Conservation (phyloP, 2,329 filamentous ascomycete genomes). For the Penicillium sp. region DNA sequence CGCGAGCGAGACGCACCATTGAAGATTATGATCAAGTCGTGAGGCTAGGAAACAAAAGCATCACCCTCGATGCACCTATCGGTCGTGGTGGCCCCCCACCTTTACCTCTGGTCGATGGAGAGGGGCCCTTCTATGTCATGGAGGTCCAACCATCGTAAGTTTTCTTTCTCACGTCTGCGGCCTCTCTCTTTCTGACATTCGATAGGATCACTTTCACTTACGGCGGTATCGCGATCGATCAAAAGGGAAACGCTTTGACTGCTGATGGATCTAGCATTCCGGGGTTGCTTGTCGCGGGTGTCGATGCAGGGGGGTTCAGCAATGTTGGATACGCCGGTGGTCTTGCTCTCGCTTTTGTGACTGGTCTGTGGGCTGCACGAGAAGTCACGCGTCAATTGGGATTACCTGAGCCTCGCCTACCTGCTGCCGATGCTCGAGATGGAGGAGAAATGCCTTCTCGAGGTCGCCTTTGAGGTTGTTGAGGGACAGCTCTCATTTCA, state of each 20-base stretch:
- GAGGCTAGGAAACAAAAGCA: conserved; percentile 6
- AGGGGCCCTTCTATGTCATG: conserved; percentile 29
- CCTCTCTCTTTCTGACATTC: background rate
- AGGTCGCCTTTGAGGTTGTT: conserved; percentile 5
- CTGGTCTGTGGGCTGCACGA: conserved; percentile 28
- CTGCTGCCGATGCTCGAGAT: conserved; percentile 20
- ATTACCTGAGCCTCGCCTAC: conserved; percentile 19
- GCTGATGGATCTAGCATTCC: conserved; percentile 18
- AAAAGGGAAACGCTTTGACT: conserved; percentile 25
- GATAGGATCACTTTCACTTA: conserved; percentile 31
- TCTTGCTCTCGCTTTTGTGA: conserved; percentile 30
- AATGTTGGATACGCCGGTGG: conserved; percentile 30
- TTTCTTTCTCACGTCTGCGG: background rate
- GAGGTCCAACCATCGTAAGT: conserved; percentile 32
- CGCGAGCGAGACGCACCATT: conserved; percentile 20
- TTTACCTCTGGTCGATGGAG: conserved; percentile 21
- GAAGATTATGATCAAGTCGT: conserved; percentile 22
- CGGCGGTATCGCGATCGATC: conserved; percentile 27
- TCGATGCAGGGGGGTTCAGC: conserved; percentile 28
- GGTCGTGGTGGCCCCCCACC: conserved; percentile 18
- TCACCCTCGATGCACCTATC: conserved; percentile 17
- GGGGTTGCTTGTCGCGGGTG: conserved; percentile 27
- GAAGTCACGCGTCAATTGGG: conserved; percentile 18
- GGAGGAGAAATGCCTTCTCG: conserved; percentile 4
- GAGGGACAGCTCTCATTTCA: background rate